A percentile compares a stretch with the other conserved stretches of the same genome.
These are phyloP conservation scores for Drechslera avenae DNA, from an alignment of 2,329 filamentous ascomycete species.

Conservation along the genomic window DNA sequence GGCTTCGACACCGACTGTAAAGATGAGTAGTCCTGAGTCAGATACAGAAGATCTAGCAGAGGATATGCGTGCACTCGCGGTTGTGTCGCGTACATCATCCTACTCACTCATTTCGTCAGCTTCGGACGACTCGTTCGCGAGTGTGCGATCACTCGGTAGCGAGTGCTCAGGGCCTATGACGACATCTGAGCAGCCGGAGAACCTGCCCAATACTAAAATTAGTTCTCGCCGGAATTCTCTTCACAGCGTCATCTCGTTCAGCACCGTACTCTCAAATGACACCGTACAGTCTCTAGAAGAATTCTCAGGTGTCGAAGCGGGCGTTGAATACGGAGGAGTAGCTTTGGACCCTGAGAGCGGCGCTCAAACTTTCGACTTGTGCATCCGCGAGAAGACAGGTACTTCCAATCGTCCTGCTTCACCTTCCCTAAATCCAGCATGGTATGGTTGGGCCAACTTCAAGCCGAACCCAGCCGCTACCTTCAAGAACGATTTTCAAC, in stretches of 20 bases:
- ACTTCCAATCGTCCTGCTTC: no score
- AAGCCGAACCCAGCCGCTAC: conserved; percentile 17
- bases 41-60: conserved; percentile 4
- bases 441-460: conserved; percentile 25
- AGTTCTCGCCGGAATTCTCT: no score
- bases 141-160: conserved; percentile 11
- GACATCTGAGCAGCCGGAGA: no score
- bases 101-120: conserved; percentile 23
- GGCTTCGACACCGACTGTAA: conserved; percentile 1
- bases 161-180: not conserved
- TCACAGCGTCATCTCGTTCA: no score
- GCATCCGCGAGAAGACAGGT: no score
- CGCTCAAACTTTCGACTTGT: not conserved
- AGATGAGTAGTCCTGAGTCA: not conserved
- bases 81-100: conserved; percentile 20
- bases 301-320: no score
- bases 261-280: not conserved
- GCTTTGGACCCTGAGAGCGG: no score
- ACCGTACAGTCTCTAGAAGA: not conserved
- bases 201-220: no score
- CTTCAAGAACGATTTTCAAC: conserved; percentile 27
- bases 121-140: conserved; percentile 20
- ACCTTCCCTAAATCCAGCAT: conserved; percentile 16
- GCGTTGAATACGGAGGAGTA: no score
- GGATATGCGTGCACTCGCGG: conserved; percentile 20